phyloP scores from a whole-genome alignment of 1,284 basidiomycete genomes.

The Boletellus sp. region DNA sequence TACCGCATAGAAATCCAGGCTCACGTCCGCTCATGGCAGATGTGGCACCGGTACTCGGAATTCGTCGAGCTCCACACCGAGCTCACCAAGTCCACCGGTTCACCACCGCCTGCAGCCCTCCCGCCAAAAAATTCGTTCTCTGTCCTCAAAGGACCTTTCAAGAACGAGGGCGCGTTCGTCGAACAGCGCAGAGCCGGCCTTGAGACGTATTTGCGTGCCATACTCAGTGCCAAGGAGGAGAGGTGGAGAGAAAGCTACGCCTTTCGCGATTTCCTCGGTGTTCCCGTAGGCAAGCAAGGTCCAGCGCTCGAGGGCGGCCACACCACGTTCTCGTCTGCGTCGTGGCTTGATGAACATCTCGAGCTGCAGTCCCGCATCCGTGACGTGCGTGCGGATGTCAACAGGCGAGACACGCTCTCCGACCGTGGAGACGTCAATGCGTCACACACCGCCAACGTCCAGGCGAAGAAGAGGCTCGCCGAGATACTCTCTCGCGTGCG shows the following conservation, averaged over 20 bases:
- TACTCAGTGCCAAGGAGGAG: constrained; percentile 76
- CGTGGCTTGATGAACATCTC: constrained; percentile 84
- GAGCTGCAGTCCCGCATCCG: constrained; percentile 74
- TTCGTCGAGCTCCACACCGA: constrained; percentile 85
- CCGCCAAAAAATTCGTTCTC: constrained; percentile 81
- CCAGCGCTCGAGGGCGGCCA: constrained; percentile 26
- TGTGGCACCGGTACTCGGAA: constrained; percentile 92
- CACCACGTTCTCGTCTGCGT: constrained; percentile 62
- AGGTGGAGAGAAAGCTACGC: constrained; percentile 77
- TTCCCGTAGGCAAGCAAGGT: constrained; percentile 63
- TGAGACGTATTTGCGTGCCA: constrained; percentile 84
- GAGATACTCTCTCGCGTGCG: constrained; percentile 69
- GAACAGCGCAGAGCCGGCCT: constrained; percentile 75
- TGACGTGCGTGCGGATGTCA: constrained; percentile 77
- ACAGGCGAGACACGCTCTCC: constrained; percentile 81
- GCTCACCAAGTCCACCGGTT: constrained; percentile 67
- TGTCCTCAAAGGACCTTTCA: constrained; percentile 42
- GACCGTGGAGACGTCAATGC: constrained; percentile 69
- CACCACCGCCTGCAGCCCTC: constrained; percentile 69
- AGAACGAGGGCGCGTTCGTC: constrained; percentile 47
- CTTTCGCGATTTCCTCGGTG: constrained; percentile 85
- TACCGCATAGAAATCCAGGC: constrained; percentile 80
- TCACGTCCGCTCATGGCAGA: constrained; percentile 85
- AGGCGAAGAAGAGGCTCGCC: constrained; percentile 81
- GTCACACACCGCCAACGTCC: constrained; percentile 78